Evolutionary conservation across 1,284 basidiomycete genomes (phyloP), one percentile per base, ranked within the genome.

Genomic region (Uromyces viciae-fabae): DNA sequence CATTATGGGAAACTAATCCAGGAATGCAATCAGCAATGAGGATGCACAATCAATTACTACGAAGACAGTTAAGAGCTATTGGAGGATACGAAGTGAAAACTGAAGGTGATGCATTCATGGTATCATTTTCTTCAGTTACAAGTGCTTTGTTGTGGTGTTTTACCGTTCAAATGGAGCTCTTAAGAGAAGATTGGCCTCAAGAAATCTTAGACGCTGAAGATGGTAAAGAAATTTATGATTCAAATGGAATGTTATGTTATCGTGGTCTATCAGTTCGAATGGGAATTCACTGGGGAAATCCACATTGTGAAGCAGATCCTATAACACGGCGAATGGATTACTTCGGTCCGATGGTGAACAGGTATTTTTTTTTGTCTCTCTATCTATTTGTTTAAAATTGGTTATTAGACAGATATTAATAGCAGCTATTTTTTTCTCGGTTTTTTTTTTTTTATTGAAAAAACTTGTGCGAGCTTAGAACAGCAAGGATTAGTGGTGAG

Each of bases 1-100:
- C 93, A 82, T 88, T 99, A 1, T 99, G 97, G 97, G 97, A 99
- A 85, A 92, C 92, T 69, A 99, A 99, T 85, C 91, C 92, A 0
- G 95, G 95, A 3, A 99, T 99, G 96, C 91, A 93, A 62, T 92
- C 93, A 0, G 95, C 96, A 0, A 97, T 98, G 90, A 91, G 92
- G 52, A 87, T 95, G 84, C 97, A 99, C 88, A 97, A 98, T 86
- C 90, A 88, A 82, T 88, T 98, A 19, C 89, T 99, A 81, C 91
- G 96, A 31, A 90, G 95, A 14, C 92, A 94, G 83, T 88, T 99
- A 60, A 91, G 96, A 42, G 89, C 93, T 75, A 96, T 95, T 84
- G 95, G 95, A 58, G 97, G 97, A 0, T 99, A 98, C 87, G 95
- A 99, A 87, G 96, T 98, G 84, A 99, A 99, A 87, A 99, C 97